phyloP scores from a whole-genome alignment of 208 protist genomes.

The Trypanosoma vivax region DNA sequence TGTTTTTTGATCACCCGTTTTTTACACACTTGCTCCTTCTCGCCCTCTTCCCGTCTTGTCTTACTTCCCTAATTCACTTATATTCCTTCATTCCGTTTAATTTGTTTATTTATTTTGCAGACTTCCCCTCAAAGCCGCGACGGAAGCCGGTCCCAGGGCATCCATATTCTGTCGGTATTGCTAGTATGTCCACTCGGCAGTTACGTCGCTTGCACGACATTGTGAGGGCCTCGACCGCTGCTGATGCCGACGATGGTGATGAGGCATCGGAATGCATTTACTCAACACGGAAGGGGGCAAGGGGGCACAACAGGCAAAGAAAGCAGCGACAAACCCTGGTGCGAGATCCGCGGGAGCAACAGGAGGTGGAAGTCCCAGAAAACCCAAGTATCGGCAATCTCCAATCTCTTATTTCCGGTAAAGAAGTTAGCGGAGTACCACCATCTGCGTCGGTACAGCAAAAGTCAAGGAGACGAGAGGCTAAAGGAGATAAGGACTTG shows the following conservation, averaged over 20 bases:
- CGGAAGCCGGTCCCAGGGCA: neutral
- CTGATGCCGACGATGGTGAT: conserved; percentile 38
- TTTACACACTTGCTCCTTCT: neutral
- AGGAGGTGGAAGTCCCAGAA: neutral
- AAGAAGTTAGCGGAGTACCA: too few species aligned
- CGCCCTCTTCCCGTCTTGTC: too few species aligned
- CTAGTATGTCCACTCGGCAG: conserved; percentile 71
- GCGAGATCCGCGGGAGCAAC: conserved; percentile 17
- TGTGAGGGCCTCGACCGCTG: conserved; percentile 57
- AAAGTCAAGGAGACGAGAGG: too few species aligned
- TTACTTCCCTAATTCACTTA: neutral
- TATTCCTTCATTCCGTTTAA: neutral
- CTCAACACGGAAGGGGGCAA: conserved; percentile 11
- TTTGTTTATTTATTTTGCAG: neutral
- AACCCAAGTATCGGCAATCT: too few species aligned
- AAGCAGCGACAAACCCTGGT: neutral
- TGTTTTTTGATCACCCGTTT: neutral
- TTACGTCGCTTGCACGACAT: conserved; percentile 71
- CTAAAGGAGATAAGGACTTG: too few species aligned
- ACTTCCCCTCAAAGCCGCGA: neutral
- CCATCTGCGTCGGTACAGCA: too few species aligned
- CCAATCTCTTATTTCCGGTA: too few species aligned
- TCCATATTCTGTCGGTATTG: neutral
- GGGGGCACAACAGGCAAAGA: neutral
- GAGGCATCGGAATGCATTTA: conserved; percentile 7